Percentiles rank a stretch among this genome's conserved stretches.
These are phyloP conservation scores for Bipolaris gigantea DNA, from an alignment of 2,329 filamentous ascomycete genomes.

Conservation along the genomic window DNA sequence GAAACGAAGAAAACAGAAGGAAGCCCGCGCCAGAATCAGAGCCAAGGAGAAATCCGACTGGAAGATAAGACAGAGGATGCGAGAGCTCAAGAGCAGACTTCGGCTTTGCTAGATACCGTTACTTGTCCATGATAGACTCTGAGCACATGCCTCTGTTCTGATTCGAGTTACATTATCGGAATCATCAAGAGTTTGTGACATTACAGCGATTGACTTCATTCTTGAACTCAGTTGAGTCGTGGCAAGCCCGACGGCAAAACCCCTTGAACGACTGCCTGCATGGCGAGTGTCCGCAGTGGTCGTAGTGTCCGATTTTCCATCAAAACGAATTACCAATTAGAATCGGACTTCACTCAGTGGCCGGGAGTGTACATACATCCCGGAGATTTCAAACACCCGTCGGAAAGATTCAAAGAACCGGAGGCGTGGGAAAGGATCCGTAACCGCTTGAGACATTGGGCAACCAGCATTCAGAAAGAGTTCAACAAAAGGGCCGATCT, in stretches of 20 bases:
- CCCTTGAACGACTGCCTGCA: not conserved
- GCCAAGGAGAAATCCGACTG: not conserved
- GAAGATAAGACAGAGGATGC: not conserved
- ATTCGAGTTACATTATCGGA: too few species aligned
- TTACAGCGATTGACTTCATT: too few species aligned
- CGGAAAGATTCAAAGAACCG: slow-evolving; percentile 11
- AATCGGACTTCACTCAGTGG: slow-evolving; percentile 23
- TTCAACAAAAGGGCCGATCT: not conserved
- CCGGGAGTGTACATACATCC: slow-evolving; percentile 31
- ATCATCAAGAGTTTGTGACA: too few species aligned
- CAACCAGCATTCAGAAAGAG: slow-evolving; percentile 2
- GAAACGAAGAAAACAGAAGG: slow-evolving; percentile 1
- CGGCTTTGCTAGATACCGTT: not conserved
- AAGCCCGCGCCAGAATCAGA: not conserved
- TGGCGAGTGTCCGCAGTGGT: slow-evolving; percentile 6
- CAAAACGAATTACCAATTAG: not conserved
- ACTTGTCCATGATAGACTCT: not conserved
- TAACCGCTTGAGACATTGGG: slow-evolving; percentile 16
- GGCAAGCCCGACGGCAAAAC: not conserved
- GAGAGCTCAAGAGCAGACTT: not conserved
- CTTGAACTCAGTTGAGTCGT: too few species aligned
- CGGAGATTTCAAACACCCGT: slow-evolving; percentile 23
- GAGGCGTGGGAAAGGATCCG: slow-evolving; percentile 29
- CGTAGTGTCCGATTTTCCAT: slow-evolving; percentile 8
- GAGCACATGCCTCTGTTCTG: too few species aligned